Base-by-base conservation (phyloP, 73 alveolate species). In the Paramecium bursaria region DNA sequence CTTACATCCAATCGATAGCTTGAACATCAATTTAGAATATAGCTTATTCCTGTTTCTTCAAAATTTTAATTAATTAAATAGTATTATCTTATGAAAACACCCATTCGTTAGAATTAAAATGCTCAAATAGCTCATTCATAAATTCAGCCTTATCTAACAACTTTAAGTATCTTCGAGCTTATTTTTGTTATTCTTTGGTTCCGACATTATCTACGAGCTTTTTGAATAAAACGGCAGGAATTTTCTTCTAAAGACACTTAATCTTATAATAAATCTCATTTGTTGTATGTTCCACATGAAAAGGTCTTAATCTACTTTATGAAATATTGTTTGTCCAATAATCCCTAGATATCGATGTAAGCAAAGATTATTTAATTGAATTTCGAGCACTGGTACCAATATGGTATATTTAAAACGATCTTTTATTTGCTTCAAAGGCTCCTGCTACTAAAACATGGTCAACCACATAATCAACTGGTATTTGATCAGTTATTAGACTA, bases 381-480 rank as follows among this genome's bases (percentile, higher is more conserved):
- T 93, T 93, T 29, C 88, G 73, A 17, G 87, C 88, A 73, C 95
- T 87, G 6, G 98, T 86, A 47, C 96, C 91, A 23, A 86, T 46
- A 74, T 94, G 96, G 39, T 90, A 75, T 4, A 94, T 54, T 73
- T 74, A 61, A 31, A 22, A 48, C 27, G 35, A 52, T 35, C 82
- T 50, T 4, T 23, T 50, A 46, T 85, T 61, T n/a, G 91, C 87
- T 6, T 73, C 75, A n/a, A 29, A 52, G 0, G 89, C 89, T 25
- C 89, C 89, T 22, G 89, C 53, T 1, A 92, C 96, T 4, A 95
- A 42, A 25, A 92, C 75, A 55, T 67, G 60, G 55, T 93, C 88
- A 9, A 92, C 52, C 46, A 95, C 97, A 35, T 90, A 67, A 85
- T 95, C 99, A 26, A 93, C 97, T 25, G 99, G 99, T 33, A 95